A percentile compares a stretch with the other conserved stretches of the same genome.
Evolutionary conservation across 2,329 filamentous ascomycete species (phyloP).

Genomic region (Penicillium hordei): DNA sequence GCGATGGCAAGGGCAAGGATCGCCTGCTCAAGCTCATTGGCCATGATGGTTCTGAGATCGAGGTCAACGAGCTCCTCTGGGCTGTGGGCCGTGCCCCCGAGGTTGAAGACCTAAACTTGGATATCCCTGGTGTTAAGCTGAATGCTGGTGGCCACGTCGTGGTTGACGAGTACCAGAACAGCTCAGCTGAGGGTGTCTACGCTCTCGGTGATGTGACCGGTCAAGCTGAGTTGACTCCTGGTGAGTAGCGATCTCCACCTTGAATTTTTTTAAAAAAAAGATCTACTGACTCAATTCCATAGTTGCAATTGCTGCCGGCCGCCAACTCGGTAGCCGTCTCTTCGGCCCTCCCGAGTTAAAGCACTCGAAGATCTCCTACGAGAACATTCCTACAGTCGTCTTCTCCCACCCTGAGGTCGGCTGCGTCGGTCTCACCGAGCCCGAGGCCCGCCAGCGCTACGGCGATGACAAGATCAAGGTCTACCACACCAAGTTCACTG

Average conservation of each 20-base stretch:
- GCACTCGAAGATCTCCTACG: constrained; percentile 48
- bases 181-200: constrained; percentile 49
- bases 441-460: constrained; percentile 48
- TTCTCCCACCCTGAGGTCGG: constrained; percentile 54
- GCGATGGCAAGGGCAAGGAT: constrained; percentile 47
- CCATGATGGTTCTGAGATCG: constrained; percentile 45
- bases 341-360: constrained; percentile 50
- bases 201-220: constrained; percentile 54
- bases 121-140: constrained; percentile 45
- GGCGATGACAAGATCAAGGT: constrained; percentile 53
- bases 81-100: constrained; percentile 51
- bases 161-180: constrained; percentile 55
- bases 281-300: background rate
- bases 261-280: no score
- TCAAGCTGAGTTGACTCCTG: constrained; percentile 52
- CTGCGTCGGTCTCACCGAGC: constrained; percentile 52
- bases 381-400: constrained; percentile 55
- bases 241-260: constrained; percentile 28
- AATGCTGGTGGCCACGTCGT: constrained; percentile 42
- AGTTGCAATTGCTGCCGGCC: constrained; percentile 55
- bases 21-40: constrained; percentile 48
- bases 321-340: constrained; percentile 51
- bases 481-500: constrained; percentile 51
- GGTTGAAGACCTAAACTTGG: constrained; percentile 44
- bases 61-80: constrained; percentile 53